Percentiles rank a stretch among this genome's conserved stretches.
Conservation (phyloP, 2,329 filamentous ascomycete species). For the Pyricularia pennisetigena region DNA sequence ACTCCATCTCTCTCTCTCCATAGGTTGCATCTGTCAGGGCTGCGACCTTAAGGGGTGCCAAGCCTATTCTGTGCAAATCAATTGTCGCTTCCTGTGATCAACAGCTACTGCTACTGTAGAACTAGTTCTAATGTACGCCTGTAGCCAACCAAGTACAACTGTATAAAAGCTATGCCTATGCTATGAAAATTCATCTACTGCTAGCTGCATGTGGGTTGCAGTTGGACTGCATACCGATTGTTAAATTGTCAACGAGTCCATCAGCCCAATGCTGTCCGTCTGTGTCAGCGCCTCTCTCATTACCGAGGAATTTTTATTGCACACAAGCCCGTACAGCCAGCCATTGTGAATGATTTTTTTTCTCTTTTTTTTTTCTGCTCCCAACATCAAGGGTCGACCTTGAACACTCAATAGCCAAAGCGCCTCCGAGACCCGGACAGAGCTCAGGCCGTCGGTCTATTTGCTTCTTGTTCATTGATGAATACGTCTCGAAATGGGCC, state of each 20-base stretch:
- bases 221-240: not conserved
- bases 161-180: too few relatives aligned
- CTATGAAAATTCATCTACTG: not conserved
- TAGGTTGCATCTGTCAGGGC: not conserved
- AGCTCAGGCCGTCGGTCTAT: not conserved
- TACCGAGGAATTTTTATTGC: not conserved
- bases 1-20: too few relatives aligned
- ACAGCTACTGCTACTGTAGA: not conserved
- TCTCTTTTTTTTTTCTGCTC: not conserved
- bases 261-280: not conserved
- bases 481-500: not conserved
- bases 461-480: not conserved
- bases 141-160: not conserved
- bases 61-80: not conserved
- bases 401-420: not conserved
- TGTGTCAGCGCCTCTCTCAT: not conserved
- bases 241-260: not conserved
- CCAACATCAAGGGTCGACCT: not conserved
- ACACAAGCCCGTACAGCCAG: not conserved
- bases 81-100: not conserved
- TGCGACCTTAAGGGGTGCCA: not conserved
- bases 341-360: too few relatives aligned
- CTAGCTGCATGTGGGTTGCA: not conserved
- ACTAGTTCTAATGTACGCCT: not conserved
- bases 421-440: not conserved